phyloP scores from a whole-genome alignment of 2,329 filamentous ascomycete genomes.

The Botrytis medusae region DNA sequence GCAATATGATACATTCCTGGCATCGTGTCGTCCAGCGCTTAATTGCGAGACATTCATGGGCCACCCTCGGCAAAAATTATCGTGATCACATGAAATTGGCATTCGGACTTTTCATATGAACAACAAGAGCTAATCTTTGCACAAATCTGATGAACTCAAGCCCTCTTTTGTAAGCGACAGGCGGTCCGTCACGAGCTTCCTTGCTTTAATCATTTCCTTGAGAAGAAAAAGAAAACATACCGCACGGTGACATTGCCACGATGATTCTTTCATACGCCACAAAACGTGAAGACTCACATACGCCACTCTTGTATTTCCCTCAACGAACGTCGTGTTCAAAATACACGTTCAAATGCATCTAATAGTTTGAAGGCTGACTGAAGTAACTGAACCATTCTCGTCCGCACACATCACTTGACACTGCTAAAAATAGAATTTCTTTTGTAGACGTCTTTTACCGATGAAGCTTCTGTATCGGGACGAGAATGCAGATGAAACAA shows the following conservation, averaged over 20 bases:
- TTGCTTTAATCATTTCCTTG: not conserved
- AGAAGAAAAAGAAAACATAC: not conserved
- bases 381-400: not conserved
- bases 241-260: not conserved
- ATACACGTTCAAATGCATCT: constrained; percentile 12
- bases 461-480: not conserved
- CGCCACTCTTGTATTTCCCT: not conserved
- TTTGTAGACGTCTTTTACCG: not conserved
- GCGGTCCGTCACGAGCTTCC: not conserved
- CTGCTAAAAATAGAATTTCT: not conserved
- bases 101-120: not conserved
- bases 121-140: not conserved
- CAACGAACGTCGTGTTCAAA: constrained; percentile 1
- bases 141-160: constrained; percentile 4
- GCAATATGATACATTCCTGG: not conserved
- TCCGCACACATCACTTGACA: not conserved
- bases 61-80: not conserved
- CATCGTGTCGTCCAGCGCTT: constrained; percentile 1
- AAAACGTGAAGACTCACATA: constrained; percentile 5
- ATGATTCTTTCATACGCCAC: not conserved
- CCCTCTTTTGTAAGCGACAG: not conserved
- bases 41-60: constrained; percentile 4
- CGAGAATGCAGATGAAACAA: constrained; percentile 10
- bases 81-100: not conserved
- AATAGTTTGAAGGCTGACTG: not conserved